Base-by-base conservation (phyloP, 176 grass and related monocot species). In the Paspalum notatum region DNA sequence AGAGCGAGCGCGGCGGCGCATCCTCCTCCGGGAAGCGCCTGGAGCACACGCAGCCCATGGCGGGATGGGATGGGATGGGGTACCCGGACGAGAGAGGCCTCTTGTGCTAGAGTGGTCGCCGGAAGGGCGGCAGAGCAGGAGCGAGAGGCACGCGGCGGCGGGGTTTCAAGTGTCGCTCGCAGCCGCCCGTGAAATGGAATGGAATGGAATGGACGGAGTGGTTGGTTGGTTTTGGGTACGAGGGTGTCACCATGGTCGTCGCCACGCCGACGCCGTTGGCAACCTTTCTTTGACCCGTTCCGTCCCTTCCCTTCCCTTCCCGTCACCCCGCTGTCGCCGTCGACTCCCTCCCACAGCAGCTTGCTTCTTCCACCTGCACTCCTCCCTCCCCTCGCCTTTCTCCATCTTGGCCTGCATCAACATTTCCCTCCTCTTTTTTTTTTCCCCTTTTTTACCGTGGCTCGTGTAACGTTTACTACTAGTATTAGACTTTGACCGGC, bases 31-130 rank as follows among this genome's bases (percentile, higher is more conserved):
- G 7, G 13, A 76, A 32, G 14, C 63, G 11, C 75, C 40, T 85
- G 0, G 90, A 92, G 74, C 83, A 91, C 24, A 90, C 62, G 87
- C 91, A 91, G 12, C 95, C 95, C 95, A 98, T 97, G 63, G 54
- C 63, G 17, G 25, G 47, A 49, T 1, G 47, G 47, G 47, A 49
- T 4, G 47, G 47, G 47, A 14, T 9, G 47, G 10, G 47, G 12
- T 32, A 32, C 32, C 32, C 32, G 32, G 32, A 32, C 32, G 32
- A 32, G 32, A 32, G 32, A 32, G 32, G 32, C 32, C 32, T 32
- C 32, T 32, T 32, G 2, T 32, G 32, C 32, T n/a, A n/a, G n/a
- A n/a, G n/a, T n/a, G n/a, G n/a, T n/a, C n/a, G n/a, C n/a, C n/a
- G n/a, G n/a, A n/a, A n/a, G n/a, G n/a, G n/a, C n/a, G n/a, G n/a